These are phyloP conservation scores for Suillus subaureus DNA, from an alignment of 768 basidiomycete species.

Conservation along the genomic window DNA sequence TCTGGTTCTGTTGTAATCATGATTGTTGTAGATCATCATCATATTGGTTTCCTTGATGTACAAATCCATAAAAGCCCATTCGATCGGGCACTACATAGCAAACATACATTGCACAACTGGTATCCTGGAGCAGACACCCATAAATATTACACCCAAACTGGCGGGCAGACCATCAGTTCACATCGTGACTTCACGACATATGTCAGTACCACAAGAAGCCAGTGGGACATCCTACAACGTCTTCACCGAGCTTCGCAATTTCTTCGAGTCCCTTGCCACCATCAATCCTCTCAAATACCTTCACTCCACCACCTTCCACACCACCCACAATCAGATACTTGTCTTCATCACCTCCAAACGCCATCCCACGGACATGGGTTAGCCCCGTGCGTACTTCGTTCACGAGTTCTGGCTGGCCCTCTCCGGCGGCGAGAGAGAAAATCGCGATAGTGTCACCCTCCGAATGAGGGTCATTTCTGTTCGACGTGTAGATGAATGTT, in stretches of 20 bases:
- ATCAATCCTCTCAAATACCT: constrained; percentile 67
- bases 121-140: neutral
- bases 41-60: neutral
- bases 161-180: neutral
- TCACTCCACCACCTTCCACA: constrained; percentile 62
- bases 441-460: constrained; percentile 76
- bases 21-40: neutral
- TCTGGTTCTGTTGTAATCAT: too few species aligned
- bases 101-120: neutral
- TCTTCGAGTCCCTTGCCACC: constrained; percentile 57
- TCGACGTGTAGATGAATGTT: constrained; percentile 71
- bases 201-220: constrained; percentile 41
- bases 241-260: constrained; percentile 45
- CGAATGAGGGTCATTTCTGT: constrained; percentile 70
- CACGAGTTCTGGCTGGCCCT: constrained; percentile 50
- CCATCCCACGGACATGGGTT: constrained; percentile 71
- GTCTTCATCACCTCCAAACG: constrained; percentile 62
- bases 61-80: neutral
- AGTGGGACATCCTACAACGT: constrained; percentile 38
- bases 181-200: neutral
- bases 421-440: constrained; percentile 52
- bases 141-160: too few species aligned
- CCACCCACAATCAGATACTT: constrained; percentile 70
- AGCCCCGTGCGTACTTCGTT: constrained; percentile 70
- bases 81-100: neutral